A percentile compares a stretch with the other conserved stretches of the same genome.
Evolutionary conservation across 2,329 filamentous ascomycete species (phyloP).

Genomic region (Pochonia chlamydosporia): DNA sequence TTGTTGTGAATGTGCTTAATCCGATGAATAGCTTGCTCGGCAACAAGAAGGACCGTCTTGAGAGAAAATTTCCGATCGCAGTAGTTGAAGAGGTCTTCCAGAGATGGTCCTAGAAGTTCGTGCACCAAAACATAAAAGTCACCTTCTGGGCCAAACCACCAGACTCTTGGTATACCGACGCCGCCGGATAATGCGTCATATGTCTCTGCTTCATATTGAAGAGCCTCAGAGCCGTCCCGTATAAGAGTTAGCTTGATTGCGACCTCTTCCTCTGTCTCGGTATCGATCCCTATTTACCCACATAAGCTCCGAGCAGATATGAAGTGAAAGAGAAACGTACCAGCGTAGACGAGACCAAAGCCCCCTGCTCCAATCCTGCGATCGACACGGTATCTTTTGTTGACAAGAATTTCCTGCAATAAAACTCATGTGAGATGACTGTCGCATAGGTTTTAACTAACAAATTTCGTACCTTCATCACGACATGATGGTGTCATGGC

Average conservation of each 20-base stretch:
- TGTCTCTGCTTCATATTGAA: conserved; percentile 96
- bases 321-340: conserved; percentile 4
- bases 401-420: conserved; percentile 13
- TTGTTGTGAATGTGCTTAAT: conserved; percentile 99
- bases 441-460: too few relatives aligned
- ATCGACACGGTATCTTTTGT: conserved; percentile 14
- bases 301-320: neutral
- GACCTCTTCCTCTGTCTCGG: conserved; percentile 98
- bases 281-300: conserved; percentile 76
- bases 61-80: conserved; percentile 99
- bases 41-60: conserved; percentile 88
- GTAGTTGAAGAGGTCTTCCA: conserved; percentile 99
- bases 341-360: conserved; percentile 15
- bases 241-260: conserved; percentile 99
- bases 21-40: conserved; percentile 96
- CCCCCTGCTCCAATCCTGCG: conserved; percentile 14
- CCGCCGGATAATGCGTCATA: conserved; percentile 86
- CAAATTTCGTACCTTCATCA: conserved; percentile 1
- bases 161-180: conserved; percentile 96
- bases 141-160: conserved; percentile 98
- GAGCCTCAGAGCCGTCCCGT: conserved; percentile 97
- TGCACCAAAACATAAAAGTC: conserved; percentile 99
- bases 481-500: neutral
- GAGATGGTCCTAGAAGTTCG: conserved; percentile 86
- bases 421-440: neutral